phyloP scores from a whole-genome alignment of 768 basidiomycete species.

The Postia placenta region DNA sequence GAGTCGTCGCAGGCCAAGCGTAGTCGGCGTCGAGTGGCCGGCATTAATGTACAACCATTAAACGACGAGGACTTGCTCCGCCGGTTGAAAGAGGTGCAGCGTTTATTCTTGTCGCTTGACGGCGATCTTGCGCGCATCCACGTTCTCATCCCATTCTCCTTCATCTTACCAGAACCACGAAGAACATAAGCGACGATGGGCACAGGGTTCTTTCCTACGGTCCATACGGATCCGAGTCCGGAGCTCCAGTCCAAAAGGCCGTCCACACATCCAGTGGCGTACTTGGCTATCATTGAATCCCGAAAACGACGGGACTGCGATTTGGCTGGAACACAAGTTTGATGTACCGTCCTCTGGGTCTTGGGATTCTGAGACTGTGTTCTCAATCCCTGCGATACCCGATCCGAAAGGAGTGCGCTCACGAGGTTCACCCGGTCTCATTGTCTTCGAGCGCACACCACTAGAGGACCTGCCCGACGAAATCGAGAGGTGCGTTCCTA shows the following conservation, averaged over 20 bases:
- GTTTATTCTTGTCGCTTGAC: constrained; percentile 6
- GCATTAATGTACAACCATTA: constrained; percentile 44
- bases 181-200: constrained; percentile 70
- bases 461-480: constrained; percentile 56
- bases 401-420: constrained; percentile 13
- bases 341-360: constrained; percentile 56
- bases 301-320: constrained; percentile 68
- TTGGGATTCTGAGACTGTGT: constrained; percentile 55
- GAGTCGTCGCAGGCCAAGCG: constrained; percentile 26
- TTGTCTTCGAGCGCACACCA: constrained; percentile 74
- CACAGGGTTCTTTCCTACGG: constrained; percentile 61
- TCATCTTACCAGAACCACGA: constrained; percentile 50
- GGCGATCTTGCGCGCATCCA: not conserved
- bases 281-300: constrained; percentile 74
- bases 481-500: constrained; percentile 62
- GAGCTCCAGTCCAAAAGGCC: constrained; percentile 19
- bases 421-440: constrained; percentile 51
- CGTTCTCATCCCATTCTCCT: not conserved
- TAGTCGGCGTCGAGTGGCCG: constrained; percentile 28
- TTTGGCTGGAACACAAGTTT: constrained; percentile 78
- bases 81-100: constrained; percentile 62
- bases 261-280: constrained; percentile 41
- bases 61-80: constrained; percentile 62
- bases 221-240: constrained; percentile 35
- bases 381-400: constrained; percentile 48